These are phyloP conservation scores for Drosera spatulata DNA, from an alignment of 179 eudicot species.

Conservation along the genomic window DNA sequence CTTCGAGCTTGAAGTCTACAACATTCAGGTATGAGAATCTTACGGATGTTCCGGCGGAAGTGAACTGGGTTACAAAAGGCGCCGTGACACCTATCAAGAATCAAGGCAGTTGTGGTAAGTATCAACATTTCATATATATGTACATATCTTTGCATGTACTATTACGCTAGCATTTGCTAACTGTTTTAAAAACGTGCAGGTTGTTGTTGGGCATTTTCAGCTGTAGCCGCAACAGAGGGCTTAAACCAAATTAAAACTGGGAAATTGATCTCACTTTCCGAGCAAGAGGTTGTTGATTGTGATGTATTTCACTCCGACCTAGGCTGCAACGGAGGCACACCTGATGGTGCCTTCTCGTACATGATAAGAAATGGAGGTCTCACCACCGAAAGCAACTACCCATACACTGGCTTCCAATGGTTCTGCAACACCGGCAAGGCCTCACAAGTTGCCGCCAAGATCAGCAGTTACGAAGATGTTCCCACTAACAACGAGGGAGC, in stretches of 20 bases:
- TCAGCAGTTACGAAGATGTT: not conserved
- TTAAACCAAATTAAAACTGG: slow-evolving; percentile 14
- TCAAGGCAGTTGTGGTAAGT: not conserved
- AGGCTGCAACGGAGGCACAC: too few species aligned
- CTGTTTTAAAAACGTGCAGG: not conserved
- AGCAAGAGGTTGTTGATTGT: not conserved
- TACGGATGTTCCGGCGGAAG: not conserved
- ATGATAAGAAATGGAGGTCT: not conserved
- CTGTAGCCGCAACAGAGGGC: slow-evolving; percentile 14
- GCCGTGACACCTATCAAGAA: too few species aligned
- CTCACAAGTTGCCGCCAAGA: not conserved
- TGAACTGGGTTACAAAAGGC: too few species aligned
- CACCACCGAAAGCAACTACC: not conserved
- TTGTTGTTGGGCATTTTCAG: not conserved
- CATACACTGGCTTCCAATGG: not conserved
- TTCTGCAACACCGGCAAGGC: not conserved
- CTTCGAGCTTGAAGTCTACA: too few species aligned
- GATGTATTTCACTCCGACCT: not conserved
- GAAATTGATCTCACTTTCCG: slow-evolving; percentile 1
- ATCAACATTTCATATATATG: too few species aligned
- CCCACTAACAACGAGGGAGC: not conserved
- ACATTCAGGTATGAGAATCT: not conserved
- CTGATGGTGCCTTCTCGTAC: too few species aligned
- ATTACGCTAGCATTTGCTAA: too few species aligned
- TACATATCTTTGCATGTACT: not conserved